These are phyloP conservation scores for Phytophthora brassicae DNA, from an alignment of 352 stramenopile species.

Conservation along the genomic window DNA sequence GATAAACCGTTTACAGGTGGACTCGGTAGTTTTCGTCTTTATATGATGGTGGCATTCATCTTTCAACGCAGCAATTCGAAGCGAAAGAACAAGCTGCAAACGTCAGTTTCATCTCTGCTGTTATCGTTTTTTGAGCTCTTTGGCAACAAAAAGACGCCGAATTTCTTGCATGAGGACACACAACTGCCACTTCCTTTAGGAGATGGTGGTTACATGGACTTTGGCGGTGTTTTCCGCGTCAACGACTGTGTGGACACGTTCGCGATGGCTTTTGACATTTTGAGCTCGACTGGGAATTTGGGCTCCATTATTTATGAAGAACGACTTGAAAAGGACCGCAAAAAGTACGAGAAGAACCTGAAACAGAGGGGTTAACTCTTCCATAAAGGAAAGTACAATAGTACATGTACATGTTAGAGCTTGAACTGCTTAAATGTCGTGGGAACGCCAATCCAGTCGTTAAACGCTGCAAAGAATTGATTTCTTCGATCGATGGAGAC, in stretches of 20 bases:
- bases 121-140: slow-evolving; percentile 68
- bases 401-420: slow-evolving; percentile 21
- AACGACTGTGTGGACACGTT: slow-evolving; percentile 71
- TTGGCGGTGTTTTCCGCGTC: slow-evolving; percentile 64
- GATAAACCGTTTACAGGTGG: slow-evolving; percentile 82
- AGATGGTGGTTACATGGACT: slow-evolving; percentile 45
- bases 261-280: slow-evolving; percentile 63
- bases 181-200: slow-evolving; percentile 48
- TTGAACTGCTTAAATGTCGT: slow-evolving; percentile 46
- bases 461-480: slow-evolving; percentile 36
- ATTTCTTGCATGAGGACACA: slow-evolving; percentile 55
- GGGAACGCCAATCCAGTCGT: slow-evolving; percentile 36
- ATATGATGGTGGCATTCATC: slow-evolving; percentile 79
- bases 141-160: slow-evolving; percentile 53
- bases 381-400: not conserved
- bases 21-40: slow-evolving; percentile 76
- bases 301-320: slow-evolving; percentile 71
- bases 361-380: slow-evolving; percentile 2
- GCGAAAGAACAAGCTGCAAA: slow-evolving; percentile 15
- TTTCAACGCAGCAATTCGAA: slow-evolving; percentile 33
- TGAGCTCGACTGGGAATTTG: slow-evolving; percentile 47
- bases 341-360: slow-evolving; percentile 30
- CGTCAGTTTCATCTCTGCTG: slow-evolving; percentile 36
- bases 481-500: slow-evolving; percentile 15
- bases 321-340: slow-evolving; percentile 40